Percentiles rank a stretch among this genome's conserved stretches.
Evolutionary conservation across 805 yeast genomes (phyloP).

Genomic region (Candida awuae): DNA sequence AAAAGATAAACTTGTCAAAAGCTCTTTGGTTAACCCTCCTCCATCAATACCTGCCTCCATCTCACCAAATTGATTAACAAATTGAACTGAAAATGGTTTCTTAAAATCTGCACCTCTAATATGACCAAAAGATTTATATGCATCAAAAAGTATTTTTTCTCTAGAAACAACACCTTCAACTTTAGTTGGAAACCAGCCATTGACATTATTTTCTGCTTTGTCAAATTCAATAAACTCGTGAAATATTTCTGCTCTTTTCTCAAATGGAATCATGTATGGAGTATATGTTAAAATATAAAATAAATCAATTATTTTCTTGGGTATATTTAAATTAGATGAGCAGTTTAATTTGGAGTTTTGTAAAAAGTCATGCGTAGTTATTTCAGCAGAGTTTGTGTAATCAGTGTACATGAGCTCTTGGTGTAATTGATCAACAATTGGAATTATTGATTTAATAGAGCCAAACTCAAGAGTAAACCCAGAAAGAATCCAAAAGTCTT

Average conservation of each 20-base stretch:
- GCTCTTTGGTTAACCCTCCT: slow-evolving; percentile 92
- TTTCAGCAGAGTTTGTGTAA: slow-evolving; percentile 5
- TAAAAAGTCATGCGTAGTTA: slow-evolving; percentile 1
- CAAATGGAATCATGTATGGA: slow-evolving; percentile 78
- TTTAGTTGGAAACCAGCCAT: slow-evolving; percentile 17
- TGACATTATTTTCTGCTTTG: slow-evolving; percentile 22
- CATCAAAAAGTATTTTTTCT: slow-evolving; percentile 66
- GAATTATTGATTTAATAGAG: slow-evolving; percentile 17
- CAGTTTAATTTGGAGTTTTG: slow-evolving; percentile 1
- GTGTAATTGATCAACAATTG: slow-evolving; percentile 13
- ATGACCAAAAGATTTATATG: slow-evolving; percentile 49
- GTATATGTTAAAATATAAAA: slow-evolving; percentile 46
- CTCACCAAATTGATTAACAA: slow-evolving; percentile 62
- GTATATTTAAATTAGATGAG: slow-evolving; percentile 13
- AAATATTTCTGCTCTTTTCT: slow-evolving; percentile 64
- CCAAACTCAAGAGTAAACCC: slow-evolving; percentile 12
- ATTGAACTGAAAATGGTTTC: slow-evolving; percentile 51
- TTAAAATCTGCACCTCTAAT: slow-evolving; percentile 49
- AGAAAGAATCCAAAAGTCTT: slow-evolving; percentile 46
- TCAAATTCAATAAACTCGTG: slow-evolving; percentile 56
- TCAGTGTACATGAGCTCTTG: slow-evolving; percentile 11
- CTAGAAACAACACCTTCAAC: slow-evolving; percentile 54
- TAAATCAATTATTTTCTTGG: slow-evolving; percentile 29
- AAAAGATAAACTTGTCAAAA: slow-evolving; percentile 61
- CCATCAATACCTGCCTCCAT: slow-evolving; percentile 91